These are phyloP conservation scores for Colletotrichum filicis DNA, from an alignment of 2,329 filamentous ascomycete species.

Conservation along the genomic window DNA sequence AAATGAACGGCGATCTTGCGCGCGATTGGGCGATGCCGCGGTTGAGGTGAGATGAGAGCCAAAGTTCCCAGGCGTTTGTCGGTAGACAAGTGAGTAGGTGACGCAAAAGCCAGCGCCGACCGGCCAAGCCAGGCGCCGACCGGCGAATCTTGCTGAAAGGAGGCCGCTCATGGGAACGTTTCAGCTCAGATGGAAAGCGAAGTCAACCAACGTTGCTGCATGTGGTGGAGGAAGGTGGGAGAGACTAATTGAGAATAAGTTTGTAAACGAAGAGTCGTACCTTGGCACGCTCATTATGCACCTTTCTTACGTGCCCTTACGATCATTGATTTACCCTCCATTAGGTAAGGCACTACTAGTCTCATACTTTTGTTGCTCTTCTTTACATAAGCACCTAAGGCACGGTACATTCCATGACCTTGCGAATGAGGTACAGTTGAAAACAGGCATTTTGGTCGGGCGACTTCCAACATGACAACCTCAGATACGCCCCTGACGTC, in stretches of 20 bases:
- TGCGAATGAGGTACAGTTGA: too few relatives aligned
- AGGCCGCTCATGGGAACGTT: slow-evolving; percentile 7
- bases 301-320: background rate
- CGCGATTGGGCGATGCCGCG: background rate
- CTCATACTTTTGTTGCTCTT: too few relatives aligned
- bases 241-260: background rate
- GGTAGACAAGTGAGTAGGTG: slow-evolving; percentile 10
- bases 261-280: background rate
- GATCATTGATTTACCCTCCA: background rate
- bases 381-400: too few relatives aligned
- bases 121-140: slow-evolving; percentile 15
- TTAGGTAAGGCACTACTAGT: background rate
- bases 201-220: background rate
- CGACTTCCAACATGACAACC: too few relatives aligned
- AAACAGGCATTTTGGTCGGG: too few relatives aligned
- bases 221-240: background rate
- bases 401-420: too few relatives aligned
- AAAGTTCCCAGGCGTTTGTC: background rate
- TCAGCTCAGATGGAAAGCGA: background rate
- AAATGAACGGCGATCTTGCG: background rate
- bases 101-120: slow-evolving; percentile 26
- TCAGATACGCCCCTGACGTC: too few relatives aligned
- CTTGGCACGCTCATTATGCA: background rate
- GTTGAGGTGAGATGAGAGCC: background rate
- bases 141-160: background rate